Evolutionary conservation across 768 basidiomycete genomes (phyloP).

Genomic region (Leucocoprinus leucothites): DNA sequence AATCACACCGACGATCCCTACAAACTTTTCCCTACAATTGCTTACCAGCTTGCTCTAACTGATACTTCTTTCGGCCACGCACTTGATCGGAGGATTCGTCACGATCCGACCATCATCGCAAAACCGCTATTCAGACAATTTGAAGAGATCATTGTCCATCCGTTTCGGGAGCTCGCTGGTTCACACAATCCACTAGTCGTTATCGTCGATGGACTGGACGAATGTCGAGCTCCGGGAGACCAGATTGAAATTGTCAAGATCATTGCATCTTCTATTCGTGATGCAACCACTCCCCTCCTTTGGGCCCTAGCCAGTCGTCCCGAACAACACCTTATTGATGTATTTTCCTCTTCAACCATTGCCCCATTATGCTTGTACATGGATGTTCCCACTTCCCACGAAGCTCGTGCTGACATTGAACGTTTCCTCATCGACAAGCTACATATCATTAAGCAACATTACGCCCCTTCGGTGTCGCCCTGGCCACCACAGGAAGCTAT

Average conservation of each 20-base stretch:
- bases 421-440: neutral
- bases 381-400: neutral
- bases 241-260: too few species aligned
- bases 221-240: too few species aligned
- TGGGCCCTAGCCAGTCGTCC: neutral
- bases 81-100: neutral
- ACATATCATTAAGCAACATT: too few species aligned
- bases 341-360: neutral
- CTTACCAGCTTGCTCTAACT: neutral
- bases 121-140: neutral
- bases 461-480: too few species aligned
- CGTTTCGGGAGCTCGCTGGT: neutral
- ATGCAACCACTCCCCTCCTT: neutral
- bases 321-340: neutral
- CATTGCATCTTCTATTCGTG: neutral
- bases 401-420: neutral
- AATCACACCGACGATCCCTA: neutral
- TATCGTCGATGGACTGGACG: neutral
- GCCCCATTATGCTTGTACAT: neutral
- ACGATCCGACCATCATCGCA: neutral
- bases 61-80: neutral
- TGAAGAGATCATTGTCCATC: neutral
- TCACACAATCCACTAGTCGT: neutral
- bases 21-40: neutral
- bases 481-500: neutral